Evolutionary conservation across 2,329 filamentous ascomycete species (phyloP).

Genomic region (Thermothelomyces thermophilus): DNA sequence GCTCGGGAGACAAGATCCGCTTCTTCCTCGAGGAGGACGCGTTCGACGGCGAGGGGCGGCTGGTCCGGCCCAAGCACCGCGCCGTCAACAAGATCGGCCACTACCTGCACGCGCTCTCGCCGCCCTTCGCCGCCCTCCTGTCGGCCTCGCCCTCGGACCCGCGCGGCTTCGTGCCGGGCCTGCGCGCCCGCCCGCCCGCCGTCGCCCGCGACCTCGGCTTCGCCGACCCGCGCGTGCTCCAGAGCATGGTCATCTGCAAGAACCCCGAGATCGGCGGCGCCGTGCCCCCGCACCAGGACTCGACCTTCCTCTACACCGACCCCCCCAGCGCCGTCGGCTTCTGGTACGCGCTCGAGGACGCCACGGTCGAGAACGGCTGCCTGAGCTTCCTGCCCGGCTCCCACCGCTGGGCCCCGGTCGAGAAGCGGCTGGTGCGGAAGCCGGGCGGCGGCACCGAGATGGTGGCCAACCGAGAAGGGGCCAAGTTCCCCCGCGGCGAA

Average conservation of each 20-base stretch:
- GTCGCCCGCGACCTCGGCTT: slow-evolving; percentile 70
- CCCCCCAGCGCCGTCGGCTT: slow-evolving; percentile 87
- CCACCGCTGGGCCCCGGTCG: slow-evolving; percentile 63
- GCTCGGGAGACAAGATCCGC: slow-evolving; percentile 81
- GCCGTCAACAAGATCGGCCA: slow-evolving; percentile 91
- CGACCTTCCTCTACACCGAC: slow-evolving; percentile 84
- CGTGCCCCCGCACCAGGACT: slow-evolving; percentile 88
- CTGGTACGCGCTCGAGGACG: slow-evolving; percentile 96
- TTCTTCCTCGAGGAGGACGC: slow-evolving; percentile 98
- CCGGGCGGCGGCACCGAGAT: slow-evolving; percentile 57
- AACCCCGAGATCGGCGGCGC: slow-evolving; percentile 92
- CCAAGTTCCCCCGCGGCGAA: slow-evolving; percentile 52
- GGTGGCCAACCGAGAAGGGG: slow-evolving; percentile 60
- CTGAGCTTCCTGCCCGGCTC: slow-evolving; percentile 79
- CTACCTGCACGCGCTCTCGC: slow-evolving; percentile 62
- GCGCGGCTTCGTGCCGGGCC: too few relatives aligned
- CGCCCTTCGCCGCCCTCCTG: slow-evolving; percentile 56
- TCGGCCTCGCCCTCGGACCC: slow-evolving; percentile 25
- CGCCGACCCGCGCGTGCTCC: slow-evolving; percentile 66
- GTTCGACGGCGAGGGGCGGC: slow-evolving; percentile 57
- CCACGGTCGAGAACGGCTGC: slow-evolving; percentile 78
- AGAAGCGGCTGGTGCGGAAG: slow-evolving; percentile 67
- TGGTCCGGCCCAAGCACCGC: slow-evolving; percentile 71
- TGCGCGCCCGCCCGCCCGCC: slow-evolving; percentile 38
- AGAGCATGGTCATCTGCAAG: slow-evolving; percentile 98